Percentiles rank a stretch among this genome's conserved stretches.
Evolutionary conservation across 2,329 filamentous ascomycete species (phyloP).

Genomic region (Cladosporium velox): DNA sequence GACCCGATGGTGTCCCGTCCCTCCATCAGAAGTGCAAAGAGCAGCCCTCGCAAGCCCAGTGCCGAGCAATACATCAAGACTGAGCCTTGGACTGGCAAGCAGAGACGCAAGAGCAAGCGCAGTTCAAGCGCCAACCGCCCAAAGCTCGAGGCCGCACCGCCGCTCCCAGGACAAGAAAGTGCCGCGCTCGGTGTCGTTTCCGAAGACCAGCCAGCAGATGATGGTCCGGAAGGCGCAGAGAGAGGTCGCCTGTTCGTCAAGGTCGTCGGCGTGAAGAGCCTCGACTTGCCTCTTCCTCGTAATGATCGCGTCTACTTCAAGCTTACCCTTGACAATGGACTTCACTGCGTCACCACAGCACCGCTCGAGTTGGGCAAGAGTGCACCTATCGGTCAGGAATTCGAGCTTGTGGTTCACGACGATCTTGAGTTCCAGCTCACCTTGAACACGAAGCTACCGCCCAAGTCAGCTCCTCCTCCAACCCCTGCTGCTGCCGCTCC

Average conservation of each 20-base stretch:
- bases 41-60: conserved; percentile 75
- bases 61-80: conserved; percentile 89
- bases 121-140: conserved; percentile 50
- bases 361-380: conserved; percentile 91
- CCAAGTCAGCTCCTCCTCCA: conserved; percentile 56
- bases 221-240: conserved; percentile 71
- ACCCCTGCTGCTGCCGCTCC: conserved; percentile 39
- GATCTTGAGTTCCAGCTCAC: conserved; percentile 99
- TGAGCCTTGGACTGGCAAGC: conserved; percentile 90
- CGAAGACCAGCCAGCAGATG: conserved; percentile 67
- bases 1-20: conserved; percentile 20
- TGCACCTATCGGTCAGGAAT: conserved; percentile 95
- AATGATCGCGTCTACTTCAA: conserved; percentile 93
- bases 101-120: conserved; percentile 66
- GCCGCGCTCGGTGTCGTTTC: conserved; percentile 61
- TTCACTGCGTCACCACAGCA: conserved; percentile 95
- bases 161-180: conserved; percentile 84
- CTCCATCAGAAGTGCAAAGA: conserved; percentile 57
- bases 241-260: conserved; percentile 93
- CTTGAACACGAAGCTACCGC: conserved; percentile 90
- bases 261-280: conserved; percentile 95
- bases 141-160: conserved; percentile 68
- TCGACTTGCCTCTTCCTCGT: conserved; percentile 86
- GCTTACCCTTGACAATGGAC: conserved; percentile 93
- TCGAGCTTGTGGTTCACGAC: conserved; percentile 93